Evolutionary conservation across 352 stramenopile genomes (phyloP).

Genomic region (Bremia lactucae): DNA sequence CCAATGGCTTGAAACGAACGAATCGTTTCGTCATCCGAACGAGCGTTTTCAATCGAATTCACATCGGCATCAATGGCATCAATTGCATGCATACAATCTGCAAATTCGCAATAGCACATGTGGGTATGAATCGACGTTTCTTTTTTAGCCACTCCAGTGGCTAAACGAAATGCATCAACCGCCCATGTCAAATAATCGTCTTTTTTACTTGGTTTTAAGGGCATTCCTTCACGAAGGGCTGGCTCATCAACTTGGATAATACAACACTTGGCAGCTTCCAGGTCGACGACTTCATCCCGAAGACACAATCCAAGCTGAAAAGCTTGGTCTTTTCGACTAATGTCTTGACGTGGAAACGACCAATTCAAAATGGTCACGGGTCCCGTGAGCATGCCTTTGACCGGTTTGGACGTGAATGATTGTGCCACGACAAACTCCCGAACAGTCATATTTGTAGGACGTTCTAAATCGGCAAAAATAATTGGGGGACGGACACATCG

Average conservation of each 20-base stretch:
- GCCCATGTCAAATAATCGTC: constrained; percentile 75
- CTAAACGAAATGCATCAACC: constrained; percentile 81
- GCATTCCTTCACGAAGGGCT: constrained; percentile 87
- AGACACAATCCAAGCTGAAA: constrained; percentile 87
- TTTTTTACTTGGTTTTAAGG: constrained; percentile 75
- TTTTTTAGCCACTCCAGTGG: constrained; percentile 78
- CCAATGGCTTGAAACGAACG: constrained; percentile 80
- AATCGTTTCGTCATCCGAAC: constrained; percentile 86
- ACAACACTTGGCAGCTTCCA: constrained; percentile 81
- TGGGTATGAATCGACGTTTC: constrained; percentile 90
- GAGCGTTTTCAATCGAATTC: constrained; percentile 92
- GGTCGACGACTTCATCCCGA: constrained; percentile 85
- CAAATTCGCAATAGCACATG: constrained; percentile 95
- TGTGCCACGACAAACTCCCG: constrained; percentile 87
- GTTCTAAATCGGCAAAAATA: constrained; percentile 84
- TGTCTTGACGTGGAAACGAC: constrained; percentile 89
- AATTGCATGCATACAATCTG: constrained; percentile 89
- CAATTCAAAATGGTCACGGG: constrained; percentile 93
- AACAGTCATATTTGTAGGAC: constrained; percentile 82
- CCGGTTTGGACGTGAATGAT: constrained; percentile 81
- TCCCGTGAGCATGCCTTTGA: constrained; percentile 92
- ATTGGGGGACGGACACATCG: constrained; percentile 88
- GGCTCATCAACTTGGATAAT: constrained; percentile 91
- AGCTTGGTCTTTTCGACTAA: constrained; percentile 80
- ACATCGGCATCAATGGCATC: constrained; percentile 88